phyloP scores from a whole-genome alignment of 2,329 filamentous ascomycete species.

The Mycosphaerella arachidis region DNA sequence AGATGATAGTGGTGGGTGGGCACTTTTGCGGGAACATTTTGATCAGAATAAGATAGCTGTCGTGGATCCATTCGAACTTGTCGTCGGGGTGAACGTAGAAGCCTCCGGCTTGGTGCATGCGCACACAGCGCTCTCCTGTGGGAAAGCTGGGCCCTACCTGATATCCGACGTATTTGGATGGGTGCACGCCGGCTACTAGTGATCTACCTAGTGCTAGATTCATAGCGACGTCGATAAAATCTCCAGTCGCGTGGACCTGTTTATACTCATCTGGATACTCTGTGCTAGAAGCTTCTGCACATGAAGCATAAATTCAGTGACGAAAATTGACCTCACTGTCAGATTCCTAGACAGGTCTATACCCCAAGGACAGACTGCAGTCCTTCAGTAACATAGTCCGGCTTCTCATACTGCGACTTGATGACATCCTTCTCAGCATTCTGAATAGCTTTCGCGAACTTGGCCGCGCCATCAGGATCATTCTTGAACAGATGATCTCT shows the following conservation, averaged over 20 bases:
- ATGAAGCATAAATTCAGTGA: too few relatives aligned
- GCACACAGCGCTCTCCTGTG: constrained; percentile 48
- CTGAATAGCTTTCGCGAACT: constrained; percentile 60
- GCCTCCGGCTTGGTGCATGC: constrained; percentile 48
- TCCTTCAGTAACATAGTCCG: not conserved
- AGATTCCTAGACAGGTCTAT: too few relatives aligned
- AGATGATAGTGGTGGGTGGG: constrained; percentile 60
- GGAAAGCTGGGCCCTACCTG: constrained; percentile 56
- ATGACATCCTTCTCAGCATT: constrained; percentile 54
- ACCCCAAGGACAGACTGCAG: not conserved
- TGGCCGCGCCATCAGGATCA: constrained; percentile 56
- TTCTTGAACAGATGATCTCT: constrained; percentile 62
- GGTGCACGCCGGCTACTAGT: constrained; percentile 63
- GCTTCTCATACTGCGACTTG: constrained; percentile 16
- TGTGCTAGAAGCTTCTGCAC: too few relatives aligned
- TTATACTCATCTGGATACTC: too few relatives aligned
- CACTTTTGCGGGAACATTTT: constrained; percentile 64
- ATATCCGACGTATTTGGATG: constrained; percentile 61
- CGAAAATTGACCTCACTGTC: too few relatives aligned
- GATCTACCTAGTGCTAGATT: constrained; percentile 58
- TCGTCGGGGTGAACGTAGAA: constrained; percentile 52
- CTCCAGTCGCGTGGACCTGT: constrained; percentile 51
- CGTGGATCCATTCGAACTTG: constrained; percentile 67
- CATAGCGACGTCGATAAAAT: constrained; percentile 56
- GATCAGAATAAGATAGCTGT: constrained; percentile 64